These are phyloP conservation scores for Podospora fimiseda DNA, from an alignment of 495 filamentous ascomycete genomes.

Conservation along the genomic window DNA sequence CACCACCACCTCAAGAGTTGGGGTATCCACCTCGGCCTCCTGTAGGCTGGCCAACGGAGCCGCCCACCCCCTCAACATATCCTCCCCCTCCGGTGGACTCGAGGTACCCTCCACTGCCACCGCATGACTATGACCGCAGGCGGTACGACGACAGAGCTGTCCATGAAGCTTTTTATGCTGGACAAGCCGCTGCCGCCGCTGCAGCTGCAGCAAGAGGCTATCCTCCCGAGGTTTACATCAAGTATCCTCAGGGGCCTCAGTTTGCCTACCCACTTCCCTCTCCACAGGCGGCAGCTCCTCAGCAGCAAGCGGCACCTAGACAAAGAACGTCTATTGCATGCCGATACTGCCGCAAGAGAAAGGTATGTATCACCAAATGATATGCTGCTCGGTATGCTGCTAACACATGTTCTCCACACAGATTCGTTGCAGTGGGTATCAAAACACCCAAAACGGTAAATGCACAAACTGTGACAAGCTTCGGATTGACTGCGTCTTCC, in stretches of 20 bases:
- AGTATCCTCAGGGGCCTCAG: conserved; percentile 8
- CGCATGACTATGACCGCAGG: conserved; percentile 13
- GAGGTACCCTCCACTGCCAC: conserved; percentile 14
- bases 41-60: conserved; percentile 3
- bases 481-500: conserved; percentile 47
- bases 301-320: conserved; percentile 39
- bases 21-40: conserved; percentile 1
- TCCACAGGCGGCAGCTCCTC: conserved; percentile 15
- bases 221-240: conserved; percentile 18
- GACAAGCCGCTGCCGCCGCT: conserved; percentile 9
- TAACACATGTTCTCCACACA: conserved; percentile 19
- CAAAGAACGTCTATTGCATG: conserved; percentile 49
- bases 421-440: conserved; percentile 50
- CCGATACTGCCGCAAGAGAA: conserved; percentile 45
- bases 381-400: background rate
- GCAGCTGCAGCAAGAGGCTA: conserved; percentile 14
- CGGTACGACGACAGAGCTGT: conserved; percentile 14
- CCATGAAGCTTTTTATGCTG: background rate
- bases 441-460: conserved; percentile 42
- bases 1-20: too few relatives aligned
- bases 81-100: conserved; percentile 18
- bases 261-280: conserved; percentile 18
- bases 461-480: conserved; percentile 47
- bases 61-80: conserved; percentile 17
- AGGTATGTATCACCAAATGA: conserved; percentile 27